Percentiles rank a stretch among this genome's conserved stretches.
These are phyloP conservation scores for Magnusiomyces ingens DNA, from an alignment of 1,139 yeast species.

Conservation along the genomic window DNA sequence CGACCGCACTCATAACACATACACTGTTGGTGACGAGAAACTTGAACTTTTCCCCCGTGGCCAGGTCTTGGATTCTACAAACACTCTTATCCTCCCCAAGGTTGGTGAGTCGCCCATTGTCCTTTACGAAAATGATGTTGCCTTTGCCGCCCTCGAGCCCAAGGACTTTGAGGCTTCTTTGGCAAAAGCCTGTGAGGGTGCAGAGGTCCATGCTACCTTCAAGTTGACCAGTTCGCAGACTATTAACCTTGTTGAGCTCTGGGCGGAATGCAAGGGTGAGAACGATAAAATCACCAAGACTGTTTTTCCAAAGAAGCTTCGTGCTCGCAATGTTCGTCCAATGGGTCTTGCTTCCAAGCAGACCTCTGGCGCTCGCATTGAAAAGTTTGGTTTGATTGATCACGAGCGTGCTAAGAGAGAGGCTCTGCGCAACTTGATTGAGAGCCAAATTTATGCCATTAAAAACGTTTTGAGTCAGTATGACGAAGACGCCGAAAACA, in stretches of 20 bases:
- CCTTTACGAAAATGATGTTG: constrained; percentile 49
- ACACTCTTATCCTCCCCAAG: constrained; percentile 12
- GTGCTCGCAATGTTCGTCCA: constrained; percentile 23
- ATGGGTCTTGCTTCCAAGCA: constrained; percentile 30
- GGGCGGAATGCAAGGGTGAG: constrained; percentile 16
- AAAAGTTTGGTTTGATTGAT: constrained; percentile 27
- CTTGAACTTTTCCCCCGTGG: constrained; percentile 29
- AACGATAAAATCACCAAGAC: constrained; percentile 1
- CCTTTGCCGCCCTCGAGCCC: constrained; percentile 36
- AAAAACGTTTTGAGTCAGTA: constrained; percentile 10
- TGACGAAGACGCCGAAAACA: constrained; percentile 1
- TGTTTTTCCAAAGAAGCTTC: constrained; percentile 1
- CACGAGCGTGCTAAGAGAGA: constrained; percentile 29
- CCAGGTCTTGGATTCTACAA: constrained; percentile 23
- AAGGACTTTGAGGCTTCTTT: constrained; percentile 22
- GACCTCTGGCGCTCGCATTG: constrained; percentile 25
- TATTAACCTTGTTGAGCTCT: constrained; percentile 23
- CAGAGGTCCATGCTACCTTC: constrained; percentile 16
- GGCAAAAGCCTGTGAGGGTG: constrained; percentile 13
- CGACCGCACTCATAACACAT: constrained; percentile 45
- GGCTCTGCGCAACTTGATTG: constrained; percentile 31
- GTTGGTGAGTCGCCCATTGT: constrained; percentile 29
- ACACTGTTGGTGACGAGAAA: constrained; percentile 23
- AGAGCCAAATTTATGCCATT: constrained; percentile 31
- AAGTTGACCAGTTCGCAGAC: constrained; percentile 23